phyloP scores from a whole-genome alignment of 306 rosid species.

The Trichosanthes cucumerina region DNA sequence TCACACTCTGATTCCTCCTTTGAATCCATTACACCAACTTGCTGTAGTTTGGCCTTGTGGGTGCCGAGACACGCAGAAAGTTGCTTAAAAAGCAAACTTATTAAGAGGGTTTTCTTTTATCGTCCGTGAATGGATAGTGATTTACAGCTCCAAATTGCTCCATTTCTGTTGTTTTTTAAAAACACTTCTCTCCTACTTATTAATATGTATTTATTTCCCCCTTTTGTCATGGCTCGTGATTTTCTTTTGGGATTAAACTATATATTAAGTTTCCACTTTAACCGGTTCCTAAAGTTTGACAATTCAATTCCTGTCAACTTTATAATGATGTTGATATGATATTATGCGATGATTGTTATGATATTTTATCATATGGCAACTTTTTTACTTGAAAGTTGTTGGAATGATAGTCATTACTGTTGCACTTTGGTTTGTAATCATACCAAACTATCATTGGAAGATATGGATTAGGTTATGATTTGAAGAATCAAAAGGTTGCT shows the following conservation, averaged over 20 bases:
- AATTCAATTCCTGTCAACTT: not conserved
- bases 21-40: not conserved
- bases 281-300: not conserved
- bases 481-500: not conserved
- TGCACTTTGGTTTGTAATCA: not conserved
- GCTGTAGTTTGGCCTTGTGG: not conserved
- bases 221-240: not conserved
- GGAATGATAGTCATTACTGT: not conserved
- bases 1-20: not conserved
- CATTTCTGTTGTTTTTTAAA: not conserved
- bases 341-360: not conserved
- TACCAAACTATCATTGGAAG: not conserved
- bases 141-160: not conserved
- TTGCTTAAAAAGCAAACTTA: not conserved
- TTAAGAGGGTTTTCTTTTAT: not conserved
- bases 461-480: not conserved
- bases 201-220: not conserved
- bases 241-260: not conserved
- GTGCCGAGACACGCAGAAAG: not conserved
- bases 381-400: not conserved
- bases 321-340: not conserved
- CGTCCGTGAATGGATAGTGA: constrained; percentile 8
- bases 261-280: not conserved
- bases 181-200: too few species aligned
- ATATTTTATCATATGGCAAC: not conserved